Conservation (phyloP, 371 early-diverging fungal genomes). For the Apophysomyces variabilis region DNA sequence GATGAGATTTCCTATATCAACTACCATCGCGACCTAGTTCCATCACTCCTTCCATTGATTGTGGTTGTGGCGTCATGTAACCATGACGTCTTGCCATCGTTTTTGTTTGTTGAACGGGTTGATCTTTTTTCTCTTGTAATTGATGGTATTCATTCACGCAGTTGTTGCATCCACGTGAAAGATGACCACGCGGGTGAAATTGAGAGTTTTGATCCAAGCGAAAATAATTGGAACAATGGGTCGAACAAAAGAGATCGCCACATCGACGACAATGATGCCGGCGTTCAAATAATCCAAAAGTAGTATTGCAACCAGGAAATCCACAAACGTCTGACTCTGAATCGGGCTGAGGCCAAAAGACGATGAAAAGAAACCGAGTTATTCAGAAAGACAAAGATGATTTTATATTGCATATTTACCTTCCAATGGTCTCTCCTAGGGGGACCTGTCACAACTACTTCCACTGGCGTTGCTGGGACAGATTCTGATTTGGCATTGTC, state of each 20-base stretch:
- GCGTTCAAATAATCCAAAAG: slow-evolving; percentile 55
- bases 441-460: slow-evolving; percentile 44
- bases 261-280: slow-evolving; percentile 58
- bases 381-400: neutral
- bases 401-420: slow-evolving; percentile 27
- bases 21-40: slow-evolving; percentile 56
- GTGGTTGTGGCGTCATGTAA: slow-evolving; percentile 55
- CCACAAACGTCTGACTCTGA: slow-evolving; percentile 38
- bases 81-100: slow-evolving; percentile 30
- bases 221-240: slow-evolving; percentile 54
- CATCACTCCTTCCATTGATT: slow-evolving; percentile 54
- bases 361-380: neutral
- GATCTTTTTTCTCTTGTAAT: slow-evolving; percentile 35
- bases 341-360: slow-evolving; percentile 35
- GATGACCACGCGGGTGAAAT: slow-evolving; percentile 41
- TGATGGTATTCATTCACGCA: slow-evolving; percentile 42
- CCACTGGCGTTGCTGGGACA: slow-evolving; percentile 7
- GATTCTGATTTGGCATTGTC: slow-evolving; percentile 5
- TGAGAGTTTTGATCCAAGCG: slow-evolving; percentile 46
- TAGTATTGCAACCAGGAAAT: slow-evolving; percentile 29
- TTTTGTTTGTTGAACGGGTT: slow-evolving; percentile 13
- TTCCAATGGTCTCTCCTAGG: slow-evolving; percentile 54
- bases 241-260: slow-evolving; percentile 54
- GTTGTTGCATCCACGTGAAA: slow-evolving; percentile 48
- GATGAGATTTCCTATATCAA: neutral